Evolutionary conservation across 345 rosid genomes (phyloP), one percentile per base, ranked within the genome.

Genomic region (Anacardium occidentale): DNA sequence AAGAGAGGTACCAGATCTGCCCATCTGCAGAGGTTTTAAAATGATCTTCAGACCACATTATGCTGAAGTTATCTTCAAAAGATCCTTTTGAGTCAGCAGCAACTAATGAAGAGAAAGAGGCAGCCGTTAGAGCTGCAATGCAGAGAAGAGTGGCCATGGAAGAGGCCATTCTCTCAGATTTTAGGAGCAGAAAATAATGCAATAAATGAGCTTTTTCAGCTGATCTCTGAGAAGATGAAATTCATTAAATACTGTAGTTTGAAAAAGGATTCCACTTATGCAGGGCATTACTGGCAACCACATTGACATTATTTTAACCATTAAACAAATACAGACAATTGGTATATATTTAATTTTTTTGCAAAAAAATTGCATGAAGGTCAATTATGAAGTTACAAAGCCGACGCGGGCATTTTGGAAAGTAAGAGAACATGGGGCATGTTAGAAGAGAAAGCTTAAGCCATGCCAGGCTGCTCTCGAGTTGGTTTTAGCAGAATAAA

Each of bases 21-120:
- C 99, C 97, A 73, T 92, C 98, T 67, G 85, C 91, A 21, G 99
- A 94, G 57, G 98, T 90, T 70, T 85, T 92, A 84, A 94, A 94
- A 78, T 94, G 98, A 18, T 89, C 80, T 56, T 94, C 94, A 7
- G 97, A 89, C 92, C 93, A 94, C 99, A 94, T 94, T 11, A 94
- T 94, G 50, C 81, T 81, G 85, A 94, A 94, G 53, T 94, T 89
- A n/a, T 94, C 99, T 50, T 89, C 84, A 67, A 94, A 94, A 0
- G 94, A 84, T 12, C 74, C 81, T 62, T 80, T 79, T 20, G 97
- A 73, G n/a, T 24, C 48, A 55, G 84, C 87, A 48, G 86, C 79
- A 18, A 58, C 62, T 20, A 78, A 57, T 17, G 76, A 26, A 5
- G 64, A 26, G 25, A 1, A 74, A 22, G 69, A 64, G 18, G 77